These are phyloP conservation scores for Neopestalotiopsis sp. DNA, from an alignment of 2,329 filamentous ascomycete species.

Conservation along the genomic window DNA sequence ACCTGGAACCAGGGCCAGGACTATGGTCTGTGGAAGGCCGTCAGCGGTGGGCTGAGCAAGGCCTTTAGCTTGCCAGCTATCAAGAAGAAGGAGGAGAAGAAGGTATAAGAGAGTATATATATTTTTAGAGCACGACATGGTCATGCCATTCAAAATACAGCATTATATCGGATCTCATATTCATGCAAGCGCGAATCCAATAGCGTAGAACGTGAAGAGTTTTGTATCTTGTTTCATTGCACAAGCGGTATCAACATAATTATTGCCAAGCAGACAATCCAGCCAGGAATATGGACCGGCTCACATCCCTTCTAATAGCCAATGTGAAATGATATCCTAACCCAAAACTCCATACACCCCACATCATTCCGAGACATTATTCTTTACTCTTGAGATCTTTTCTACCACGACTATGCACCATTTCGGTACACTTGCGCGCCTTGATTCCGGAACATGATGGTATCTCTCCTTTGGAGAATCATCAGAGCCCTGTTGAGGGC, in stretches of 20 bases:
- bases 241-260: neutral
- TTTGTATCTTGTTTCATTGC: neutral
- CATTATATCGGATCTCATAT: too few relatives aligned
- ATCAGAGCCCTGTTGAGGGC: conserved; percentile 83
- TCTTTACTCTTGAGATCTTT: neutral
- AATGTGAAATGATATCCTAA: neutral
- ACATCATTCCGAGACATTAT: conserved; percentile 16
- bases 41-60: conserved; percentile 69
- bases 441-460: conserved; percentile 79
- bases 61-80: conserved; percentile 68
- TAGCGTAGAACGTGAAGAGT: neutral
- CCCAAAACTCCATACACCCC: conserved; percentile 18
- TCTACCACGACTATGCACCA: conserved; percentile 55
- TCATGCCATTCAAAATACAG: neutral
- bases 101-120: conserved; percentile 20
- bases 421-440: conserved; percentile 77
- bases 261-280: neutral
- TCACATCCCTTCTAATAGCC: neutral
- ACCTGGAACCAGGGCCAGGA: conserved; percentile 74
- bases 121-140: neutral
- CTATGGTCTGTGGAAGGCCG: conserved; percentile 66
- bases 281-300: neutral
- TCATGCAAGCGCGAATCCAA: too few relatives aligned
- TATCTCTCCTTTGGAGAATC: conserved; percentile 86
- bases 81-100: conserved; percentile 59